phyloP scores from a whole-genome alignment of 1,139 yeast genomes.

The Yarrowia galli region DNA sequence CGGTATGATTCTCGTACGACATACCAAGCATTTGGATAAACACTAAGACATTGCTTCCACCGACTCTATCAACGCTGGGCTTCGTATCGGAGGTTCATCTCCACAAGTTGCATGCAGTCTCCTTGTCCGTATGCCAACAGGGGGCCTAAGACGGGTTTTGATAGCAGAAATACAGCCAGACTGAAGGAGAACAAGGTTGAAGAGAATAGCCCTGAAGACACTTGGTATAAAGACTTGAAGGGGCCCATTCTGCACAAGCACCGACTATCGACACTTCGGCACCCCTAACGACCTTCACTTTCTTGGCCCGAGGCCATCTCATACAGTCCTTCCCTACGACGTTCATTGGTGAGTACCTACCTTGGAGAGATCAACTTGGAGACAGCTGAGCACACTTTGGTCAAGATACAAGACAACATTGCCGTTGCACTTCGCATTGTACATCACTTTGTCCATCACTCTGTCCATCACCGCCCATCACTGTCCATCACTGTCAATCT shows the following conservation, averaged over 20 bases:
- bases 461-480: constrained; percentile 11
- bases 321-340: neutral
- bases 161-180: constrained; percentile 11
- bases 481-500: constrained; percentile 25
- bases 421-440: neutral
- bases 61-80: neutral
- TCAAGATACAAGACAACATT: neutral
- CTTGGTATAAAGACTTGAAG: constrained; percentile 3
- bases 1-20: neutral
- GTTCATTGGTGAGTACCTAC: constrained; percentile 21
- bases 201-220: neutral
- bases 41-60: neutral
- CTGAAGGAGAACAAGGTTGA: constrained; percentile 7
- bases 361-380: too few species aligned
- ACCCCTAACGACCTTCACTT: constrained; percentile 5
- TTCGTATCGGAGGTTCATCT: constrained; percentile 6
- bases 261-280: constrained; percentile 13
- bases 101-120: neutral
- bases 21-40: neutral
- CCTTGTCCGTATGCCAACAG: constrained; percentile 13
- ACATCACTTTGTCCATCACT: neutral
- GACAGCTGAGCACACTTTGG: too few species aligned
- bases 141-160: constrained; percentile 27
- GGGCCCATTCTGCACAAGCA: neutral
- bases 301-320: neutral